A percentile compares a stretch with the other conserved stretches of the same genome.
Conservation (phyloP, 225 moss, liverwort and hornwort genomes). For the Polytrichum formosum region DNA sequence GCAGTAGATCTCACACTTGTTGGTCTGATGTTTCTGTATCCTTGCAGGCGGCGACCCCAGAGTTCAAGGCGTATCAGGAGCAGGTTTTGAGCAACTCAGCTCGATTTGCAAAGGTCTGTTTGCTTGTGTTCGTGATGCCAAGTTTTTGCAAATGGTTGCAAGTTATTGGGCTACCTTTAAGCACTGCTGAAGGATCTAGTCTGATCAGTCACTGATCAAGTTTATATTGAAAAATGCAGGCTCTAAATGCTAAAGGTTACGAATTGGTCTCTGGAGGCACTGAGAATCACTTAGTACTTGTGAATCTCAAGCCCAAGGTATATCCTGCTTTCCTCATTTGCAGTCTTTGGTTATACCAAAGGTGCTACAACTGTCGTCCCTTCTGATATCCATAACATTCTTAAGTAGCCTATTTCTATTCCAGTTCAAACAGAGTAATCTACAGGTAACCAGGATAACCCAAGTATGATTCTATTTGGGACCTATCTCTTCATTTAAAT, state of each 20-base stretch:
- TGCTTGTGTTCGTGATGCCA: background rate
- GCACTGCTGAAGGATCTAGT: too few species aligned
- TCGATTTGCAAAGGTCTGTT: constrained; percentile 69
- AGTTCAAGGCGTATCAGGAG: constrained; percentile 88
- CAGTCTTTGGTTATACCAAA: background rate
- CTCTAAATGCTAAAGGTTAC: constrained; percentile 63
- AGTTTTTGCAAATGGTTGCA: background rate
- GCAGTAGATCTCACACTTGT: background rate
- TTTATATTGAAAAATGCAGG: constrained; percentile 24
- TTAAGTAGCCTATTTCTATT: too few species aligned
- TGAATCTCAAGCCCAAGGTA: constrained; percentile 88
- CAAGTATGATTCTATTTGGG: too few species aligned
- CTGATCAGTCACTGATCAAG: too few species aligned
- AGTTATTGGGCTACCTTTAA: background rate
- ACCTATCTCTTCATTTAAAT: too few species aligned
- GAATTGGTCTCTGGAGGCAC: constrained; percentile 94
- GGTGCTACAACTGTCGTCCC: background rate
- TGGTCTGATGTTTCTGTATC: background rate
- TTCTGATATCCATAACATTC: too few species aligned
- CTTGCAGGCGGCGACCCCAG: constrained; percentile 79
- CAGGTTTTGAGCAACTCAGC: constrained; percentile 79
- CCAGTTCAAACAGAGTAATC: too few species aligned
- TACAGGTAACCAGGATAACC: too few species aligned
- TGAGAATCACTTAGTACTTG: constrained; percentile 86
- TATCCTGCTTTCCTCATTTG: background rate